phyloP scores from a whole-genome alignment of 169 alveolate species.

The Cryptosporidium muris region DNA sequence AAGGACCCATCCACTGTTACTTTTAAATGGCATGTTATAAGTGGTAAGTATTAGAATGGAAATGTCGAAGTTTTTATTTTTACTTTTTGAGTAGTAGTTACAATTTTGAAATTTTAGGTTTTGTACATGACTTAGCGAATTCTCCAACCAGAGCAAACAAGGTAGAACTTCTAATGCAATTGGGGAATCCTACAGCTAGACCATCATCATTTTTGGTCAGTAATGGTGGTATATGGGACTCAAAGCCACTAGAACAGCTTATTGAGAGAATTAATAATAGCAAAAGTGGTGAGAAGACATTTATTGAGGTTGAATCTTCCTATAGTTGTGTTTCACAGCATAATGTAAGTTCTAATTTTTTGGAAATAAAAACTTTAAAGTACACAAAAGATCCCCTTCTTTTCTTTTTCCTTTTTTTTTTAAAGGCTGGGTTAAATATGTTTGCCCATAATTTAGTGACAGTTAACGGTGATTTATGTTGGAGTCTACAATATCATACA shows the following conservation, averaged over 20 bases:
- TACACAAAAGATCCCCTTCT: neutral
- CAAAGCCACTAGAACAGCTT: conserved; percentile 35
- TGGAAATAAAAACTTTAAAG: neutral
- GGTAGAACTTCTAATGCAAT: conserved; percentile 26
- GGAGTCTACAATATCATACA: conserved; percentile 79
- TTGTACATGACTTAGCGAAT: conserved; percentile 56
- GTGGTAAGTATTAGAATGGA: conserved; percentile 43
- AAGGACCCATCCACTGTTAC: conserved; percentile 69
- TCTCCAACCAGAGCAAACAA: conserved; percentile 66
- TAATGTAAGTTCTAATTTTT: conserved; percentile 46
- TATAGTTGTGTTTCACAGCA: conserved; percentile 68
- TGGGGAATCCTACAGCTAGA: conserved; percentile 59
- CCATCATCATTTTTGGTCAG: conserved; percentile 67
- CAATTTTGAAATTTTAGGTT: conserved; percentile 15
- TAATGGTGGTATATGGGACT: conserved; percentile 69
- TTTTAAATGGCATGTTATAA: conserved; percentile 70
- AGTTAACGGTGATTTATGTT: conserved; percentile 73
- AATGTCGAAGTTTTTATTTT: neutral
- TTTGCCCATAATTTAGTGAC: conserved; percentile 79
- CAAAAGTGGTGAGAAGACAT: conserved; percentile 3
- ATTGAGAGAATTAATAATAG: conserved; percentile 12
- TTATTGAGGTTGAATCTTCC: conserved; percentile 60
- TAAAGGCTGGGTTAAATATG: conserved; percentile 74
- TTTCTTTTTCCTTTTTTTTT: neutral
- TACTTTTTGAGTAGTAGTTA: neutral